Conservation (phyloP, 2,329 filamentous ascomycete genomes). For the Ophiocordyceps camponoti-rufipedis region DNA sequence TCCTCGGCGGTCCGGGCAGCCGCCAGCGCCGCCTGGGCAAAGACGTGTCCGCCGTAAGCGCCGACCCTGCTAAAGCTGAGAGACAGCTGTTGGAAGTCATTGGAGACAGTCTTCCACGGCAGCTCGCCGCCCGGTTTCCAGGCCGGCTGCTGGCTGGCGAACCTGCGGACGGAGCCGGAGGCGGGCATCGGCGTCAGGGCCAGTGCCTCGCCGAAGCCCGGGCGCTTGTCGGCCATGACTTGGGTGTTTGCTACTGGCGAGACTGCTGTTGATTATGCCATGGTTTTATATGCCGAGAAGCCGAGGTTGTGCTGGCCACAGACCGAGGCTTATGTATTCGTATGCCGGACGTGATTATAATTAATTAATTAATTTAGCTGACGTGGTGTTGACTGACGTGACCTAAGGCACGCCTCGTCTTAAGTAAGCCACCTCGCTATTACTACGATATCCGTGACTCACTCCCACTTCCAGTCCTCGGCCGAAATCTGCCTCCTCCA, state of each 20-base stretch:
- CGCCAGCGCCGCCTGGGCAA: slow-evolving; percentile 17
- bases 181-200: slow-evolving; percentile 8
- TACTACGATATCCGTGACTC: not conserved
- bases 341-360: no score
- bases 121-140: slow-evolving; percentile 15
- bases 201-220: slow-evolving; percentile 13
- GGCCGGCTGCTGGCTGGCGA: slow-evolving; percentile 14
- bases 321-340: no score
- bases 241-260: no score
- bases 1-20: slow-evolving; percentile 15
- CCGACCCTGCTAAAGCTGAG: slow-evolving; percentile 4
- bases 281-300: no score
- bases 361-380: no score
- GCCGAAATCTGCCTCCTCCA: not conserved
- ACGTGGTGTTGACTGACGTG: no score
- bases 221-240: slow-evolving; percentile 2
- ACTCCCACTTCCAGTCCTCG: not conserved
- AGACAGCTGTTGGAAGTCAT: slow-evolving; percentile 2
- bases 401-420: no score
- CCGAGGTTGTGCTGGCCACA: no score
- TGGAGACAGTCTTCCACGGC: slow-evolving; percentile 9
- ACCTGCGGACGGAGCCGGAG: slow-evolving; percentile 5
- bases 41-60: slow-evolving; percentile 20
- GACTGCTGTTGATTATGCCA: no score
- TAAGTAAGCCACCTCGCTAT: no score